Percentiles rank a stretch among this genome's conserved stretches.
Evolutionary conservation across 768 basidiomycete species (phyloP).

Genomic region (Suillus decipiens): DNA sequence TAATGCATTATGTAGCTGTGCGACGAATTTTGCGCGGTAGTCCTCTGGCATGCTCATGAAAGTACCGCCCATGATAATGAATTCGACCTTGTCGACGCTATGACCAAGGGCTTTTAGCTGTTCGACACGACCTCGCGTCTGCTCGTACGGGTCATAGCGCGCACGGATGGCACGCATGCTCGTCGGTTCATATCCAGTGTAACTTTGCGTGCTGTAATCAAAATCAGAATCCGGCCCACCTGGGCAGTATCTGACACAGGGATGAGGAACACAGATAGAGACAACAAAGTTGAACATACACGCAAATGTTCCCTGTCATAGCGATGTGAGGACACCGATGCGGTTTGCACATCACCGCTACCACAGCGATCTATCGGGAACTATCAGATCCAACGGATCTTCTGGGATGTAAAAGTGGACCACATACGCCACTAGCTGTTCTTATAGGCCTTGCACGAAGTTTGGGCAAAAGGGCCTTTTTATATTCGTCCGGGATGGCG

Average conservation of each 20-base stretch:
- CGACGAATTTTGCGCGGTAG: conserved; percentile 90
- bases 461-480: conserved; percentile 86
- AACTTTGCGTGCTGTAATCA: conserved; percentile 97
- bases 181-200: conserved; percentile 94
- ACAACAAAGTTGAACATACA: conserved; percentile 51
- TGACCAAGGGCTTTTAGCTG: conserved; percentile 96
- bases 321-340: conserved; percentile 99
- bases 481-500: conserved; percentile 97
- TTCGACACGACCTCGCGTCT: conserved; percentile 92
- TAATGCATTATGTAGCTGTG: conserved; percentile 95
- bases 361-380: conserved; percentile 86
- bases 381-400: neutral
- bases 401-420: neutral
- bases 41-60: conserved; percentile 99
- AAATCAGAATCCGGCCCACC: conserved; percentile 99
- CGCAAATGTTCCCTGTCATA: conserved; percentile 99
- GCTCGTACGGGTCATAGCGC: conserved; percentile 95
- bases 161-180: conserved; percentile 99
- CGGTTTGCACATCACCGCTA: conserved; percentile 99
- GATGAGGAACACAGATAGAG: conserved; percentile 9
- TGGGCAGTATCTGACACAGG: conserved; percentile 78
- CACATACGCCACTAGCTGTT: conserved; percentile 90
- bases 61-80: conserved; percentile 97
- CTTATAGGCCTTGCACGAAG: conserved; percentile 92
- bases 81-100: conserved; percentile 94